Base-by-base conservation (phyloP, 345 rosid species). In the Sonneratia caseolaris region DNA sequence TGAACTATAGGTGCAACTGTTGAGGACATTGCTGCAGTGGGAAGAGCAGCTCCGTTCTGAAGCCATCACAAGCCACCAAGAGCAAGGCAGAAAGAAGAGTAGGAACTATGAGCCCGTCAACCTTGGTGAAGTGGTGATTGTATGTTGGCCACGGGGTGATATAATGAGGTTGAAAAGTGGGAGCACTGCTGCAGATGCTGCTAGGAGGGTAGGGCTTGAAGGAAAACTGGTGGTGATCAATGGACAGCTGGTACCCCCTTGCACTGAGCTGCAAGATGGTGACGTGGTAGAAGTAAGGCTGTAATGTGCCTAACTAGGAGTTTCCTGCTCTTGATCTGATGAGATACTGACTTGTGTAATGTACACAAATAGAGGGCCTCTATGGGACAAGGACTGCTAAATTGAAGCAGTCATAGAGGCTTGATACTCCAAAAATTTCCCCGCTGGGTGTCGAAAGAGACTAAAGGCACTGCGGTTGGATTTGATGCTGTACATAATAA, bases 181-280 rank as follows among this genome's bases (percentile, higher is more conserved):
- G 42, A 89, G 94, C 81, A 89, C 94, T 27, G 94, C 91, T 59
- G 94, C 89, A 32, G 94, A 89, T 69, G 94, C 89, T 66, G 94
- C 86, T 21, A 79, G 84, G 79, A 81, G 86, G 78, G 87, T 79
- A 19, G 89, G 94, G 36, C 75, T 85, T 0, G 89, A 87, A 24
- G 91, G 94, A 7, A 87, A 77, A 74, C 68, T 89, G 76, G 89
- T 89, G 74, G 37, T 81, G 76, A 82, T 89, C 45, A 89, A 87
- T 71, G 91, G 87, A 65, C 89, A 81, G 56, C 84, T 79, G 65
- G 91, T 87, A 6, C 66, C 81, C 65, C 94, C 94, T 47, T 71
- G 66, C 77, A 89, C 94, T 3, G 78, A 82, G 82, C 94, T 89
- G 79, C 85, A 77, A 76, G 91, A 89, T 40, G 91, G 94, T 18